Evolutionary conservation across 345 rosid species (phyloP), one percentile per base, ranked within the genome.

Genomic region (Eucalyptus viminalis): DNA sequence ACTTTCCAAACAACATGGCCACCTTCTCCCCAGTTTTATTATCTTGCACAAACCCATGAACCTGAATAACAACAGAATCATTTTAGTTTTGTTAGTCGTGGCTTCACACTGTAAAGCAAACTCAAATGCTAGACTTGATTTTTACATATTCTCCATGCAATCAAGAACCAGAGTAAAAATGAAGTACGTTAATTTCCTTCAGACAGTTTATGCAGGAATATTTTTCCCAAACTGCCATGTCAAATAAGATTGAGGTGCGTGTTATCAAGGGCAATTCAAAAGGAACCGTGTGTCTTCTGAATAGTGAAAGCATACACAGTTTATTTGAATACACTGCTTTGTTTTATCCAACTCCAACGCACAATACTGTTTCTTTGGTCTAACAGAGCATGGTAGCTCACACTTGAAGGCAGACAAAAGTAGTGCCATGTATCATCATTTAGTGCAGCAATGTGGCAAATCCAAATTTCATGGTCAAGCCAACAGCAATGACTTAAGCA

Each of bases 31-130:
- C 99, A 4, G 98, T 98, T 90, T 95, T 95, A 86, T 95, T 97
- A 90, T 98, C 98, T 94, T 96, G 98, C 91, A 98, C 98, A 93
- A 98, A 97, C 83, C 99, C 99, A 89, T 98, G 99, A 92, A 96
- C 99, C 99, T 98, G 92, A 65, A 89, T 86, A 17, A 34, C 69
- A 87, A 87, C 50, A 53, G 22, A 80, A 37, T 19, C 13, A 51
- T 49, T 40, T 72, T 45, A 87, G 60, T 34, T 67, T 87, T 49
- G 34, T 56, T 29, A 34, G 60, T 86, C 43, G 31, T 43, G 56
- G 45, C 31, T 56, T 54, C 76, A 29, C 40, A 21, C 31, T 16
- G 60, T 25, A 60, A 47, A 50, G 51, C 44, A 65, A 49, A 51
- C 62, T 37, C 83, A 76, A 76, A 37, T 37, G 83, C 83, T 76